phyloP scores from a whole-genome alignment of 441 rosid species.

The Metrosideros polymorpha region DNA sequence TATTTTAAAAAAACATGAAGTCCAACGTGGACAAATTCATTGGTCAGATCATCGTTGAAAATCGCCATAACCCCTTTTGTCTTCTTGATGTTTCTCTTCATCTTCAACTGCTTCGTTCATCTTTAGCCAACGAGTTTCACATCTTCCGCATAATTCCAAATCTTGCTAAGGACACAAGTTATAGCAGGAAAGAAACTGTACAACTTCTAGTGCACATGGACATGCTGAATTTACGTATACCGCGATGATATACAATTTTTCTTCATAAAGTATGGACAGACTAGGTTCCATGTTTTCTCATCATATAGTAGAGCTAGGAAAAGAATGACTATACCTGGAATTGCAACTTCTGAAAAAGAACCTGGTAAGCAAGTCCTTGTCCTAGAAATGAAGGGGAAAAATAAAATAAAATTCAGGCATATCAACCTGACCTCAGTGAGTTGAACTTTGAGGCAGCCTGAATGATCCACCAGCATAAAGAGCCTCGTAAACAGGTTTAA shows the following conservation, averaged over 20 bases:
- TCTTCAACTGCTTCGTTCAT: no score
- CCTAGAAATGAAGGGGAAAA: background rate
- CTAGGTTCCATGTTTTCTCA: background rate
- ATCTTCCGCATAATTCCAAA: background rate
- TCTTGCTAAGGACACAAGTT: background rate
- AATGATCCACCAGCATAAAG: constrained; percentile 31
- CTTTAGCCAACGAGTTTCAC: no score
- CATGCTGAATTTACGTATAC: background rate
- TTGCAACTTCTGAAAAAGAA: background rate
- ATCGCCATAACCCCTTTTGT: no score
- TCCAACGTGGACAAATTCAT: no score
- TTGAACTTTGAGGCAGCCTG: constrained; percentile 21
- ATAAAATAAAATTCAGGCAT: background rate
- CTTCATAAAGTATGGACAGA: background rate
- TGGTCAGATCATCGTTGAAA: no score
- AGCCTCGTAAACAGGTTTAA: constrained; percentile 32
- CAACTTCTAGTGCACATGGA: background rate
- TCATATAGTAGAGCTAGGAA: background rate
- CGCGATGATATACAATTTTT: background rate
- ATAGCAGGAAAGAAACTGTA: background rate
- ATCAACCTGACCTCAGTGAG: constrained; percentile 8
- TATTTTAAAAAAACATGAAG: no score
- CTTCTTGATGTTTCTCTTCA: no score
- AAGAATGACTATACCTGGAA: background rate
- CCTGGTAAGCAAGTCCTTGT: background rate